Base-by-base conservation (phyloP, 2,329 filamentous ascomycete species). In the Colletotrichum paranaense region DNA sequence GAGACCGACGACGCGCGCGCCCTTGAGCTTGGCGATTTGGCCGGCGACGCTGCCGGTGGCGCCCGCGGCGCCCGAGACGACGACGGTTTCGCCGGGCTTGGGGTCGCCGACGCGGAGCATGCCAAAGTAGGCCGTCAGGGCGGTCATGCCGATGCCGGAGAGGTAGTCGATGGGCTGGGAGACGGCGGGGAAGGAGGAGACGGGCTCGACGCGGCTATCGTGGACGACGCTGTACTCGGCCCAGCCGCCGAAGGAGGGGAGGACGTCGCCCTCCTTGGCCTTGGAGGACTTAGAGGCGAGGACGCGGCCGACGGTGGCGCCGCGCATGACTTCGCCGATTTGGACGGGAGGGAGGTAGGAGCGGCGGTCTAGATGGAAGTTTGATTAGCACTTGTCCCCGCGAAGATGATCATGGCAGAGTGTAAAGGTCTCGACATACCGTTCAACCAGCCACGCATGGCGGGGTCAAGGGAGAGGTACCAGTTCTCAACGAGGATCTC, bases 21-120 rank as follows among this genome's bases (percentile, higher is more conserved):
- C 93, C 81, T 91, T 90, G 66, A 94, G 83, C 85, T 94, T 95
- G 22, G 93, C 92, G 76, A 95, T 94, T 83, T 96, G 94, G 0
- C 92, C 93, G 0, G 90, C 93, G 1, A 95, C 89, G 78, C 89
- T 92, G 1, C 94, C 94, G 0, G 94, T 95, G 0, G 93, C 94
- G 2, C 94, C 94, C 0, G 94, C 94, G 1, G 94, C 94, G 7
- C 93, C 93, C 9, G 91, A 93, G 0, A 96, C 92, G 8, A 95
- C 92, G 1, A 96, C 93, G 4, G 92, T 91, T 75, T 95, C 92
- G 5, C 93, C 93, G 2, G 88, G 81, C 80, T 92, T 90, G 53
- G 92, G 89, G 68, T 92, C 84, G 3, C 90, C 93, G 58, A 95
- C 89, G 68, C 93, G 88, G 35, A 89, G 81, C 79, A 95, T 89